Evolutionary conservation across 148 eudicot species (phyloP).

Genomic region (Fallopia convolvulus): DNA sequence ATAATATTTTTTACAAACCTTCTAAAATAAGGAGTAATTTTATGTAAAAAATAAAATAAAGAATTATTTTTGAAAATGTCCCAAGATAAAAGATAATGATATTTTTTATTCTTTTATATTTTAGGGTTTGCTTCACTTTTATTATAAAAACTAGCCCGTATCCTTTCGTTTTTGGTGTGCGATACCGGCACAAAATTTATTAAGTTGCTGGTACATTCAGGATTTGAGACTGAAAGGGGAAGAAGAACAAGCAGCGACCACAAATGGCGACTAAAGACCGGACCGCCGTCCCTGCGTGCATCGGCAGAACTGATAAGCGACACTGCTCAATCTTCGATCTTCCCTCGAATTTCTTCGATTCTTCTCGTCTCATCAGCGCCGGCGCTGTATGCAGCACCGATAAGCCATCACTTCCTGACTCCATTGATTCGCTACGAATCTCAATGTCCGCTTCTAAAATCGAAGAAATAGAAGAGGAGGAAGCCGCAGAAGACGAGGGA

Average conservation of each 20-base stretch:
- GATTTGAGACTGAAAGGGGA: background rate
- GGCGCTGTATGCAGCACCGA: conserved; percentile 10
- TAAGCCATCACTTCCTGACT: conserved; percentile 11
- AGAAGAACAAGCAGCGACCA: background rate
- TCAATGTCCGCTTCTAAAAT: conserved; percentile 2
- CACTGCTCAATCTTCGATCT: conserved; percentile 58
- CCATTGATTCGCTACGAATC: background rate
- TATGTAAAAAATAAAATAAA: too few species aligned
- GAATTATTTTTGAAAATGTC: too few species aligned
- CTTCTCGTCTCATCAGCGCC: conserved; percentile 47
- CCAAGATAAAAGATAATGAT: too few species aligned
- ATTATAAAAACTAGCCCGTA: too few species aligned
- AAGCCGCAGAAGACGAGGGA: conserved; percentile 21
- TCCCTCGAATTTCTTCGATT: conserved; percentile 51
- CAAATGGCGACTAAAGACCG: background rate
- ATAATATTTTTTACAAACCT: too few species aligned
- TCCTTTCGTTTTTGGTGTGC: too few species aligned
- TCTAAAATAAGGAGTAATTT: too few species aligned
- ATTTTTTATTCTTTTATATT: too few species aligned
- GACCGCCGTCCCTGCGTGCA: background rate
- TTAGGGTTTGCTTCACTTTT: too few species aligned
- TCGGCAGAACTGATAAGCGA: too few species aligned
- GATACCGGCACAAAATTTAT: too few species aligned
- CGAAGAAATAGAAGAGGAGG: conserved; percentile 15
- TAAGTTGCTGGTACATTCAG: too few species aligned